A percentile compares a stretch with the other conserved stretches of the same genome.
phyloP scores from a whole-genome alignment of 306 rosid species.

The Trifolium repens region DNA sequence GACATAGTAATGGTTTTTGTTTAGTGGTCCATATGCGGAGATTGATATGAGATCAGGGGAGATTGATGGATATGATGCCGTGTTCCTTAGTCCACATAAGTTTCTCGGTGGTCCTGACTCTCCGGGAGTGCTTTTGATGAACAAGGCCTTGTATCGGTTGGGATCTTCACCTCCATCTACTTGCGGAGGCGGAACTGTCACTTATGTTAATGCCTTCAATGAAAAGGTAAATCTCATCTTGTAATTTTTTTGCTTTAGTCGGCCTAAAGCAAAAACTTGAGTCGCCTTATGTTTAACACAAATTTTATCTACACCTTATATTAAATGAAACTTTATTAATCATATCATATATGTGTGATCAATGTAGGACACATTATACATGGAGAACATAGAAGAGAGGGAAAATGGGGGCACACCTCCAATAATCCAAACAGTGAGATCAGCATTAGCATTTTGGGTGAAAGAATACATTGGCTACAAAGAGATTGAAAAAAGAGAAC shows the following conservation, averaged over 20 bases:
- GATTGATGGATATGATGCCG: conserved; percentile 70
- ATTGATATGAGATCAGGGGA: conserved; percentile 68
- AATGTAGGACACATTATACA: conserved; percentile 79
- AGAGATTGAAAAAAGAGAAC: conserved; percentile 70
- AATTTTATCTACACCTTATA: no score
- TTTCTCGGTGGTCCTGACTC: conserved; percentile 86
- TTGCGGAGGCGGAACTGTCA: conserved; percentile 89
- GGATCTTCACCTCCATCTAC: conserved; percentile 75
- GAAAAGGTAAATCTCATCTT: conserved; percentile 55
- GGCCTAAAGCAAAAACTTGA: neutral
- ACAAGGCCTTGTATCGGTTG: conserved; percentile 58
- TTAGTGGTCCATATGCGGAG: conserved; percentile 80
- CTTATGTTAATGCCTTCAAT: conserved; percentile 72
- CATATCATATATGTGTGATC: neutral
- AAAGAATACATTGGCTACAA: conserved; percentile 68
- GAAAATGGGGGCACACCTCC: conserved; percentile 93
- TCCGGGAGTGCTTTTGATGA: conserved; percentile 78
- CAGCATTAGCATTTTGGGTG: conserved; percentile 89
- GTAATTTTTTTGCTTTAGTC: neutral
- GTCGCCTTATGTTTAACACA: no score
- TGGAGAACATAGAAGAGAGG: conserved; percentile 75
- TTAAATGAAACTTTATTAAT: neutral
- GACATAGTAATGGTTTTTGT: conserved; percentile 7
- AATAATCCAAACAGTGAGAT: conserved; percentile 76
- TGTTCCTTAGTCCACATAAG: conserved; percentile 81